Conservation (phyloP, 176 grass and related monocot species). For the Thinopyrum elongatum region DNA sequence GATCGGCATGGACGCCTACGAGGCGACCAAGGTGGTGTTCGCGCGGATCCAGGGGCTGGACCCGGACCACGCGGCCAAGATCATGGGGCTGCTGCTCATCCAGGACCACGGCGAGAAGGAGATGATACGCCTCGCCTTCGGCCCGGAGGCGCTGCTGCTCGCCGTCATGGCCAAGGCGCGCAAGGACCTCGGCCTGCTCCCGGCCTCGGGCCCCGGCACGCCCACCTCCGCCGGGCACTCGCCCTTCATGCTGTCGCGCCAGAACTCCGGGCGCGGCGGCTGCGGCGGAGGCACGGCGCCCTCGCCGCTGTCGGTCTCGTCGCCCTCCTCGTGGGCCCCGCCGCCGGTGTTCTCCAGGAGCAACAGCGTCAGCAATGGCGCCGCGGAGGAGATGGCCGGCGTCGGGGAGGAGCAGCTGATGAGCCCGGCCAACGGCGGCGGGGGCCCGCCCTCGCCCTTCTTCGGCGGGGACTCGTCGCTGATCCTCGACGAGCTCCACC, state of each 20-base stretch:
- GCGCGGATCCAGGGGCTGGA: slow-evolving; percentile 93
- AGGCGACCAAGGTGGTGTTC: slow-evolving; percentile 96
- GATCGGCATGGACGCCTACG: slow-evolving; percentile 81
- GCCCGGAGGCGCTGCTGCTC: slow-evolving; percentile 80
- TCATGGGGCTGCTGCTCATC: slow-evolving; percentile 89
- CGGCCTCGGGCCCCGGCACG: slow-evolving; percentile 33
- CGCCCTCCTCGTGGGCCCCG: slow-evolving; percentile 62
- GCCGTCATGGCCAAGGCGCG: slow-evolving; percentile 75
- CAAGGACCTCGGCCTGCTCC: slow-evolving; percentile 71
- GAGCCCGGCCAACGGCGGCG: slow-evolving; percentile 41
- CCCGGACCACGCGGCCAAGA: slow-evolving; percentile 91
- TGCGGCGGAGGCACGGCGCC: slow-evolving; percentile 40
- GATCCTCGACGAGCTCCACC: slow-evolving; percentile 62
- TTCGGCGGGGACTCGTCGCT: slow-evolving; percentile 29
- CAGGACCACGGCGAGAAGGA: slow-evolving; percentile 99
- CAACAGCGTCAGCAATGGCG: slow-evolving; percentile 47
- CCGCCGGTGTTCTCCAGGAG: slow-evolving; percentile 61
- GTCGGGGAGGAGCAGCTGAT: slow-evolving; percentile 64
- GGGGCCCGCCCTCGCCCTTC: slow-evolving; percentile 40
- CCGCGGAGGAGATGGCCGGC: slow-evolving; percentile 33
- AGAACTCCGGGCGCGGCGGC: slow-evolving; percentile 66
- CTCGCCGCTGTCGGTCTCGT: slow-evolving; percentile 59
- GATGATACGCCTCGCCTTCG: slow-evolving; percentile 97
- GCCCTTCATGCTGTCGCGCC: slow-evolving; percentile 55
- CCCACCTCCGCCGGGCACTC: slow-evolving; percentile 42